A percentile compares a stretch with the other conserved stretches of the same genome.
Conservation (phyloP, 139 green algal species). For the Dunaliella primolecta region DNA sequence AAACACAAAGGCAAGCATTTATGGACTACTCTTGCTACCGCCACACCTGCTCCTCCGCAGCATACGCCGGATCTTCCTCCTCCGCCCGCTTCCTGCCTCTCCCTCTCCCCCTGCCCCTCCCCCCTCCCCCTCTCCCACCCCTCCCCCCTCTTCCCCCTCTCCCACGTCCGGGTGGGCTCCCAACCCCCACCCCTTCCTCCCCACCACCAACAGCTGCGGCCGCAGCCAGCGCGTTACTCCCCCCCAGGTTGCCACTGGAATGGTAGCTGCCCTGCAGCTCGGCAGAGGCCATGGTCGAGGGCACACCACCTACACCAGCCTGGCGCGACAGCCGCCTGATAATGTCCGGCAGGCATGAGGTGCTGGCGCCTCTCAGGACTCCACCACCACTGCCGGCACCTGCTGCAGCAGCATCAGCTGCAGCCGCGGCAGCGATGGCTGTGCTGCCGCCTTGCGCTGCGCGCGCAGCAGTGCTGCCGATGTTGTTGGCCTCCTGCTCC, state of each 20-base stretch:
- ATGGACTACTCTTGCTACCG: no score
- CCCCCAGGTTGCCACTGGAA: no score
- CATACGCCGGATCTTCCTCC: not conserved
- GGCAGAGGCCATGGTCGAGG: not conserved
- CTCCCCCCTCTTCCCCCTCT: not conserved
- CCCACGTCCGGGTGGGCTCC: not conserved
- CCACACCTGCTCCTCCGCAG: not conserved
- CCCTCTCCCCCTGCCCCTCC: not conserved
- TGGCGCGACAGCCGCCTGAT: not conserved
- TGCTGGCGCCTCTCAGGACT: not conserved
- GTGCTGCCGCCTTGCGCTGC: not conserved
- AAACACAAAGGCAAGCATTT: no score
- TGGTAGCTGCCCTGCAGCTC: not conserved
- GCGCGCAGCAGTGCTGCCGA: not conserved
- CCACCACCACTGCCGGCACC: not conserved
- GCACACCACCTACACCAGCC: not conserved
- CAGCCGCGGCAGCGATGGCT: not conserved
- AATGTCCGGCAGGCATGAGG: not conserved
- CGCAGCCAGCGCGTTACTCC: no score
- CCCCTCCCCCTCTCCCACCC: not conserved
- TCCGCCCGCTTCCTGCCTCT: conserved; percentile 5
- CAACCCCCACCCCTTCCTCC: not conserved
- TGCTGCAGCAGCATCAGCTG: not conserved
- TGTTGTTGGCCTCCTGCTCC: not conserved
- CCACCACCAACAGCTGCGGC: not conserved